Conservation (phyloP, 208 protist species). For the Trypanosoma avium region DNA sequence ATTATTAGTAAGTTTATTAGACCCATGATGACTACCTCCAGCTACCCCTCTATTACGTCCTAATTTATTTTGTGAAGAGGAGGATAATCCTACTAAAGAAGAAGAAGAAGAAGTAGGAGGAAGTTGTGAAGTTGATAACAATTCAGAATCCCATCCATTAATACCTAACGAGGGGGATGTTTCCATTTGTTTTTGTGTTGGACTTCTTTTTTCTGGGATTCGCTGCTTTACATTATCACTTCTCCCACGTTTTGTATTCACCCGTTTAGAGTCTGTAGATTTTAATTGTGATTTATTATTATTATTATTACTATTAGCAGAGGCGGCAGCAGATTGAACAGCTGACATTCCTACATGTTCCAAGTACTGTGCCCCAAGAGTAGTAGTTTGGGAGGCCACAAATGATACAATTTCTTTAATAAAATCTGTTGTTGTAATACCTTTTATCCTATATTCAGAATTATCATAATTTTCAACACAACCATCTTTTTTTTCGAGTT, state of each 20-base stretch:
- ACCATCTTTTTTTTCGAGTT: conserved; percentile 46
- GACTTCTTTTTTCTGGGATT: conserved; percentile 9
- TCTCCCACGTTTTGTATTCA: conserved; percentile 8
- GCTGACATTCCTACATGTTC: conserved; percentile 63
- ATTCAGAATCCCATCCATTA: too few species aligned
- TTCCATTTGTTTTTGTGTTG: neutral
- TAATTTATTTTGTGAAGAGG: neutral
- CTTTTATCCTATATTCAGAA: conserved; percentile 33
- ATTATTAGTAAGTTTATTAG: conserved; percentile 41
- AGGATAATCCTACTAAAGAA: neutral
- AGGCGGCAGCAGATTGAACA: too few species aligned
- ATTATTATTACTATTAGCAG: conserved; percentile 42
- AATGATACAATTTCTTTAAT: conserved; percentile 54
- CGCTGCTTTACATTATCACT: conserved; percentile 16
- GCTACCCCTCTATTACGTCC: neutral
- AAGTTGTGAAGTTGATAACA: too few species aligned
- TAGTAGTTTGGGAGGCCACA: conserved; percentile 50
- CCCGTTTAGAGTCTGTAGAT: conserved; percentile 25
- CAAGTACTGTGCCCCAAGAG: conserved; percentile 55
- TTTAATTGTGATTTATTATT: conserved; percentile 24
- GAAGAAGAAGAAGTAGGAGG: too few species aligned
- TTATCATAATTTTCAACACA: conserved; percentile 28
- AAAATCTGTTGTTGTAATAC: conserved; percentile 49
- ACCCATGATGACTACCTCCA: neutral
- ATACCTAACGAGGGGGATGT: conserved; percentile 2